Conservation (phyloP, 176 grass and related monocot genomes). For the Aegilops speltoides region DNA sequence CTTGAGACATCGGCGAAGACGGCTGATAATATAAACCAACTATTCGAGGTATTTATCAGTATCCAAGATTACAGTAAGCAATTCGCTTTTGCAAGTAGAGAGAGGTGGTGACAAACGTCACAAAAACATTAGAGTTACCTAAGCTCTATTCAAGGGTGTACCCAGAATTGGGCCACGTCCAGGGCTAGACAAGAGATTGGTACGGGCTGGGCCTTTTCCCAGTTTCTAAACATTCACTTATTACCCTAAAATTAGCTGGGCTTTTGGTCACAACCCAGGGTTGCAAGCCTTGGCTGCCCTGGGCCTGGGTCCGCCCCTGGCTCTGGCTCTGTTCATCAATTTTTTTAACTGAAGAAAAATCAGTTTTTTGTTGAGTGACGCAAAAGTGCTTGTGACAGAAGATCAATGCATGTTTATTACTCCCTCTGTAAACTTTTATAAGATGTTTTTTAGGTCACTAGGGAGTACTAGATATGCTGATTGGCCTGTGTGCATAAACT, state of each 20-base stretch:
- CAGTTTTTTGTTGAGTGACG: not conserved
- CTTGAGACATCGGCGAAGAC: slow-evolving; percentile 91
- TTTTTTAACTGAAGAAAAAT: not conserved
- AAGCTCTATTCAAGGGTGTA: not conserved
- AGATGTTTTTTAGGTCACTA: too few relatives aligned
- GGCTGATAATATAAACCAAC: slow-evolving; percentile 76
- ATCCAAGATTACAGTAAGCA: not conserved
- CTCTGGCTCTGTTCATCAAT: not conserved
- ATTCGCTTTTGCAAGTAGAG: not conserved
- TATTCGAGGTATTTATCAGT: slow-evolving; percentile 66
- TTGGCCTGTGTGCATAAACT: not conserved
- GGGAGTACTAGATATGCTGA: not conserved
- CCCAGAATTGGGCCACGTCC: too few relatives aligned
- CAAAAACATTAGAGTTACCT: not conserved
- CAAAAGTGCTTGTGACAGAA: not conserved
- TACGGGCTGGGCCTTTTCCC: too few relatives aligned
- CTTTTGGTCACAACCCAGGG: too few relatives aligned
- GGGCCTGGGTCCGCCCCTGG: too few relatives aligned
- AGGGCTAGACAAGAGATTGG: too few relatives aligned
- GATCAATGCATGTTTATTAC: too few relatives aligned
- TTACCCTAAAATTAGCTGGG: too few relatives aligned
- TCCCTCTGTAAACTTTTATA: too few relatives aligned
- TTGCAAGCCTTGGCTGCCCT: too few relatives aligned
- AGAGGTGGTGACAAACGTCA: not conserved
- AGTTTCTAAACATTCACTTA: too few relatives aligned